Evolutionary conservation across 768 basidiomycete species (phyloP).

Genomic region (Trametes villosa): DNA sequence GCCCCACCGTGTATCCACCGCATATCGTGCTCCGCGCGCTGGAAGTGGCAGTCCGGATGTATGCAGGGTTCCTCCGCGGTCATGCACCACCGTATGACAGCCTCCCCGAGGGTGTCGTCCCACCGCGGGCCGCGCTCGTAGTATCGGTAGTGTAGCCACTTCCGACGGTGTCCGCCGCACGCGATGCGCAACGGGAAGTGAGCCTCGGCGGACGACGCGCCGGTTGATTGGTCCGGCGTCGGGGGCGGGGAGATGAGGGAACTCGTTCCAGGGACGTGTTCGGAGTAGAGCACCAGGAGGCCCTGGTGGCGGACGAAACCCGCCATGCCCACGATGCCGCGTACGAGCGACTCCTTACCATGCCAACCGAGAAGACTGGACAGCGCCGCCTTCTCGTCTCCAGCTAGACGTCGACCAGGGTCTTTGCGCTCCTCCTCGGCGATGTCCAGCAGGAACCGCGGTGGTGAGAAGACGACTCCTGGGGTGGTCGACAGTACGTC

Average conservation of each 20-base stretch:
- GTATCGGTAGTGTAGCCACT: constrained; percentile 52
- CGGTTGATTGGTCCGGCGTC: constrained; percentile 20
- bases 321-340: constrained; percentile 50
- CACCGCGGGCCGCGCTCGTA: constrained; percentile 45
- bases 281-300: constrained; percentile 54
- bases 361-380: constrained; percentile 66
- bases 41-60: constrained; percentile 32
- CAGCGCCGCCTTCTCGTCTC: constrained; percentile 61
- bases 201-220: constrained; percentile 15
- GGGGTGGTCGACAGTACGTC: constrained; percentile 57
- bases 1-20: constrained; percentile 45
- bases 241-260: constrained; percentile 21
- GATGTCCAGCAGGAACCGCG: constrained; percentile 52
- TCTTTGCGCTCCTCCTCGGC: constrained; percentile 52
- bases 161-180: constrained; percentile 49
- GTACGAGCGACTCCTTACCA: constrained; percentile 40
- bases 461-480: constrained; percentile 51
- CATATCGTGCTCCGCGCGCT: constrained; percentile 48
- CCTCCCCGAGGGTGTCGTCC: constrained; percentile 48
- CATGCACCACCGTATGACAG: constrained; percentile 39
- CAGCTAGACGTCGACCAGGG: constrained; percentile 47
- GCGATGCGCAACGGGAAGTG: constrained; percentile 27
- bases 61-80: constrained; percentile 43
- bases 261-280: constrained; percentile 36
- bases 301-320: constrained; percentile 66